phyloP scores from a whole-genome alignment of 1,284 basidiomycete genomes.

The Chalciporus sp. region DNA sequence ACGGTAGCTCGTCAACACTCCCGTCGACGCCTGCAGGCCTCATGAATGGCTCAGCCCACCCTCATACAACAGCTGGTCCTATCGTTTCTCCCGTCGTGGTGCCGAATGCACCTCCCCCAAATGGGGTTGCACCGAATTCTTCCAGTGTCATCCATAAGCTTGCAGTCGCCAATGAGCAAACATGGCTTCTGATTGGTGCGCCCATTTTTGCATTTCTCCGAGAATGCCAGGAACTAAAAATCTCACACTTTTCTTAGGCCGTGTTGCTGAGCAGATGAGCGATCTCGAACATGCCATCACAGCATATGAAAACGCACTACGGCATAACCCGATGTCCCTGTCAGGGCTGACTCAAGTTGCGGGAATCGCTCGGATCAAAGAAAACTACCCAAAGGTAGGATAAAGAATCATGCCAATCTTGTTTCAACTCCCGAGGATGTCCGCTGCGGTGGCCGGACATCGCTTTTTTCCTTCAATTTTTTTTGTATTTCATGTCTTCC shows the following conservation, averaged over 20 bases:
- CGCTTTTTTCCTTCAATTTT: conserved; percentile 15
- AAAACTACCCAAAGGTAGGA: conserved; percentile 80
- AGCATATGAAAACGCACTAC: conserved; percentile 90
- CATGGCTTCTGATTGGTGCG: conserved; percentile 89
- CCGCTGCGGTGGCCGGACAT: conserved; percentile 43
- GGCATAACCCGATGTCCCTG: conserved; percentile 89
- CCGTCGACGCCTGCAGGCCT: conserved; percentile 43
- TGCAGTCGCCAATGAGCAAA: conserved; percentile 85
- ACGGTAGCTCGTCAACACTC: conserved; percentile 43
- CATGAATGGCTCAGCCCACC: conserved; percentile 44
- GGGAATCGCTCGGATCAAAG: conserved; percentile 86
- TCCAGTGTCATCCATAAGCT: conserved; percentile 69
- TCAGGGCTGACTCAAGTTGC: conserved; percentile 89
- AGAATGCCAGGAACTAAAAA: conserved; percentile 4
- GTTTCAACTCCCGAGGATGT: conserved; percentile 39
- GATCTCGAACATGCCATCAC: conserved; percentile 87
- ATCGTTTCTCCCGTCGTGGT: conserved; percentile 54
- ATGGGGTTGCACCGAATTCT: conserved; percentile 42
- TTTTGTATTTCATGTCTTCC: conserved; percentile 18
- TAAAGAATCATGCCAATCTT: conserved; percentile 33
- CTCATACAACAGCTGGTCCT: conserved; percentile 33
- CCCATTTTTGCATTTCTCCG: conserved; percentile 17
- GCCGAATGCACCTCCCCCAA: conserved; percentile 41
- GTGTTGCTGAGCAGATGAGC: conserved; percentile 89
- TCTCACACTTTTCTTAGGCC: conserved; percentile 52